Evolutionary conservation across 2,329 filamentous ascomycete species (phyloP), one percentile per base, ranked within the genome.

Genomic region (Chaetomiaceae sp.): DNA sequence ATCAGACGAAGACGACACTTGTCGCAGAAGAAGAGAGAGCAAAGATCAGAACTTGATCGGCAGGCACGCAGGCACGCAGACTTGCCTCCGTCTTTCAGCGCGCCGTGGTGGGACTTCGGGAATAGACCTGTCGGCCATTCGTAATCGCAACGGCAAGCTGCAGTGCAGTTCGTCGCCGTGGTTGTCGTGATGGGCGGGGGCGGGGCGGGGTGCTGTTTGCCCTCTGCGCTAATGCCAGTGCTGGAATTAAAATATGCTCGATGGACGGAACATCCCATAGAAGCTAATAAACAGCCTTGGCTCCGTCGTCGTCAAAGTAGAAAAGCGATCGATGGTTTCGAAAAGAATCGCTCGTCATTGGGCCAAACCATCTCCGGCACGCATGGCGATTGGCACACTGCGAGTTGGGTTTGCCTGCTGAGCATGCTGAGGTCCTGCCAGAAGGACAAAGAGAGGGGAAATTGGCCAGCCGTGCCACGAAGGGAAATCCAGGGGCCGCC

Each of bases 391-490:
- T 45, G 38, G 38, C 39, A 47, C 38, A 50, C 41, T 50, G 44
- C 42, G 11, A 38, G 15, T 34, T 46, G 30, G 29, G 38, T 46
- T 43, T 47, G 6, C 22, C 22, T 24, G 22, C 22, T 24, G 22
- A 9, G 22, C 22, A n/a, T n/a, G n/a, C n/a, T n/a, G n/a, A n/a
- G n/a, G 22, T 24, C 34, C 27, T 32, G 29, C 12, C 30, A n/a
- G 32, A n/a, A n/a, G n/a, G n/a, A n/a, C n/a, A n/a, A n/a, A n/a
- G n/a, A 38, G 46, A 50, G 49, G 48, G 53, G 53, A 53, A 52
- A 53, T 48, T 43, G 50, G 45, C 40, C 29, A 34, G 41, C 47
- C 53, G 43, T 49, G 47, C 38, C 49, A 47, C 38, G 32, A 47
- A 42, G 45, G 50, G 47, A 44, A 35, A 39, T 38, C 39, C 42